Evolutionary conservation across 2,329 filamentous ascomycete genomes (phyloP), one percentile per base, ranked within the genome.

Genomic region (Cytospora piceicola): DNA sequence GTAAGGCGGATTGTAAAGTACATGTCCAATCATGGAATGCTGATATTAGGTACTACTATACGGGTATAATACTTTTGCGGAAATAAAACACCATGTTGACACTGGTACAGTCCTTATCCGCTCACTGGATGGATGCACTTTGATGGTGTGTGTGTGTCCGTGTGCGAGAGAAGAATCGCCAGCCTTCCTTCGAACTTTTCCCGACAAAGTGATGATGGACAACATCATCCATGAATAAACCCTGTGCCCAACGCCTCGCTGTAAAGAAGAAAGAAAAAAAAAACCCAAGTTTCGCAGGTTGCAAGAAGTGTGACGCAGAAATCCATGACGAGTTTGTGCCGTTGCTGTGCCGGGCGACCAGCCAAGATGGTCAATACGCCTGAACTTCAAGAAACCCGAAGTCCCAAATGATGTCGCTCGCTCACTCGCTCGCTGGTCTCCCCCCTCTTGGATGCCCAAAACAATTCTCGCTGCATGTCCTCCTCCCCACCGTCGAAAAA

Each of bases 231-330:
- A 51, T 22, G 2, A 36, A n/a, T 20, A 60, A 60, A n/a, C 34
- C n/a, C 30, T 56, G 9, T 42, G 39, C 64, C 66, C 56, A 68
- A 68, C 66, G 66, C 66, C 66, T 58, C 66, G 66, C 66, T 68
- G 61, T 68, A 39, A 39, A 57, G 53, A 49, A 29, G 6, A 46
- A 54, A 42, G 20, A 46, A 32, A 58, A 30, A 34, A 46, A n/a
- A n/a, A n/a, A n/a, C n/a, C n/a, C 51, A 63, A 61, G 61, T 34
- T 34, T 61, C 60, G 63, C 66, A 63, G 39, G 30, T 51, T 49
- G 39, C 42, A 51, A 34, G 56, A 24, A 57, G n/a, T 24, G 46
- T 49, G 46, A 39, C 54, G 61, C 61, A 63, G 42, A 63, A 52
- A 29, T 27, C 39, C 39, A 51, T 39, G 34, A 42, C 36, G 46